Evolutionary conservation across 805 yeast genomes (phyloP), one percentile per base, ranked within the genome.

Genomic region (Kluyveromyces dobzhanskii): DNA sequence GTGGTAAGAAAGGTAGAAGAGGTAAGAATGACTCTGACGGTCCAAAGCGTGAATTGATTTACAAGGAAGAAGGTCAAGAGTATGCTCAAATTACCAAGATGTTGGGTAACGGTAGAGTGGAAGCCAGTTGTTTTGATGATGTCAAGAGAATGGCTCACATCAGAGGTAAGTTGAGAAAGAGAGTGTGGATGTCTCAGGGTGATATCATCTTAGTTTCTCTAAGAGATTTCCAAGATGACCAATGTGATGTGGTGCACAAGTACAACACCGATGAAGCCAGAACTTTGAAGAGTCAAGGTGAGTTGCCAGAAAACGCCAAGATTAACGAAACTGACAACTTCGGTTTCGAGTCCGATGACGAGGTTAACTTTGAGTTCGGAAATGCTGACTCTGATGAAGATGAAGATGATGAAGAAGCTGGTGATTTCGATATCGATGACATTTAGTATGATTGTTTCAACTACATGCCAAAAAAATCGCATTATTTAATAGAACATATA

Each of bases 101-200:
- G 97, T 78, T 92, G 54, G 99, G 99, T 64, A 88, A 88, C 61
- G 97, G 98, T 49, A 80, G 98, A 67, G 81, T 92, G 40, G 95
- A 88, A 64, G 96, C 95, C 40, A 65, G 79, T 37, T 92, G 98
- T 70, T 92, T 92, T 59, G 99, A 92, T 60, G 96, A 95, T 49
- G 71, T 73, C 52, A 85, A 79, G 62, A 80, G 99, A 72, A 76
- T 87, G 77, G 98, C 95, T 14, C 98, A 90, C 62, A 92, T 92
- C 59, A 85, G 99, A 75, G 99, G 99, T 56, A 92, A 92, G 64
- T 76, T 92, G 69, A 85, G 99, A 76, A 92, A 92, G 81, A 92
- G 90, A 77, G 98, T 92, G 45, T 92, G 99, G 99, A 88, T 92
- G 86, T 85, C 85, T 35, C 97, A 87, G 65, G 98, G 98, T 70